Conservation (phyloP, 192 early-diverging fungal species). For the Diversispora epigaea region DNA sequence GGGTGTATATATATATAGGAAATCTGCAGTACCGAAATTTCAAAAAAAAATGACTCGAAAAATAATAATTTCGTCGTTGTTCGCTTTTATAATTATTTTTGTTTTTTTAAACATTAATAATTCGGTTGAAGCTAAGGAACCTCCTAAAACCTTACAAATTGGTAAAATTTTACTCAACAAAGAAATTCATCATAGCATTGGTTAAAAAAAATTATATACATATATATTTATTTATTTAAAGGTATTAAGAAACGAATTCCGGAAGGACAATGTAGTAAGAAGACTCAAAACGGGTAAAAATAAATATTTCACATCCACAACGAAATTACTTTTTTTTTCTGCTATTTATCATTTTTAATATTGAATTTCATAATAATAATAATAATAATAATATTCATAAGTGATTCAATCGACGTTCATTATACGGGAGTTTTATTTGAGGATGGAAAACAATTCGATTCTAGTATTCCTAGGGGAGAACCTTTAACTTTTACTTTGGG, state of each 20-base stretch:
- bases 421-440: conserved; percentile 71
- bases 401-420: conserved; percentile 72
- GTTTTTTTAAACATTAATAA: too few relatives aligned
- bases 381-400: conserved; percentile 16
- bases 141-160: conserved; percentile 30
- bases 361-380: background rate
- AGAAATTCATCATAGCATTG: background rate
- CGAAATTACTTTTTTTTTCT: background rate
- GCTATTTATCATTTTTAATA: background rate
- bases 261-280: conserved; percentile 21
- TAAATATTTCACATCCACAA: background rate
- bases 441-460: conserved; percentile 71
- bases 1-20: too few relatives aligned
- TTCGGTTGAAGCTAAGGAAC: conserved; percentile 12
- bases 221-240: background rate
- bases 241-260: conserved; percentile 28
- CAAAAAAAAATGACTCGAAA: too few relatives aligned
- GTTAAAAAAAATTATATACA: background rate
- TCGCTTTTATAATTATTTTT: too few relatives aligned
- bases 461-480: conserved; percentile 59
- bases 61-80: too few relatives aligned
- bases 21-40: too few relatives aligned
- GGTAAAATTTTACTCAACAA: background rate
- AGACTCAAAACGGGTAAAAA: conserved; percentile 22
- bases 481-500: conserved; percentile 77